These are phyloP conservation scores for Venturia pyrina DNA, from an alignment of 2,329 filamentous ascomycete genomes.

Conservation along the genomic window DNA sequence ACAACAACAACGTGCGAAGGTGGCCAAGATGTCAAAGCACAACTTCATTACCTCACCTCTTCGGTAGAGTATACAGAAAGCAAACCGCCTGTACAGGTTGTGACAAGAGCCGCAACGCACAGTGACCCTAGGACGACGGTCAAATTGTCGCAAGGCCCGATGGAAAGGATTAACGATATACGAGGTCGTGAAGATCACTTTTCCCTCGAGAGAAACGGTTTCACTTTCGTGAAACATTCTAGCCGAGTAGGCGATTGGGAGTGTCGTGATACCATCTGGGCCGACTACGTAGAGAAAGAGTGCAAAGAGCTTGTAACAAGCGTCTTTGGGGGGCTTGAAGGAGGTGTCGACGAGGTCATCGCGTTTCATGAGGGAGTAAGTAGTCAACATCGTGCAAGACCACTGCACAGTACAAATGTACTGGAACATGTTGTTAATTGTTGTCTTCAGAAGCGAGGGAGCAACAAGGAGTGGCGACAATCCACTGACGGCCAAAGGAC, in stretches of 20 bases:
- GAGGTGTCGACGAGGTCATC: slow-evolving; percentile 10
- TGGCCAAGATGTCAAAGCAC: slow-evolving; percentile 16
- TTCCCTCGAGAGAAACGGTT: slow-evolving; percentile 13
- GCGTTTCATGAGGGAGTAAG: slow-evolving; percentile 11
- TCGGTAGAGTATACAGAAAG: slow-evolving; percentile 18
- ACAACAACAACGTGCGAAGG: background rate
- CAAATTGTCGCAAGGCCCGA: slow-evolving; percentile 14
- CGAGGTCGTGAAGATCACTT: slow-evolving; percentile 12
- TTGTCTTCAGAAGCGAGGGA: slow-evolving; percentile 14
- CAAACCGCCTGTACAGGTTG: slow-evolving; percentile 20
- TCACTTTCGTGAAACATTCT: slow-evolving; percentile 9
- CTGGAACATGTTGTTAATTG: slow-evolving; percentile 13
- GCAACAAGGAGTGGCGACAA: slow-evolving; percentile 18
- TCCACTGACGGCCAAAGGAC: slow-evolving; percentile 17
- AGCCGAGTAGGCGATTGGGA: slow-evolving; percentile 6
- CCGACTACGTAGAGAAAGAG: slow-evolving; percentile 10
- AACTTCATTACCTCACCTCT: slow-evolving; percentile 20
- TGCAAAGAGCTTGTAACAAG: slow-evolving; percentile 4
- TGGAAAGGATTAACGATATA: slow-evolving; percentile 10
- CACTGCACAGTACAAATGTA: background rate
- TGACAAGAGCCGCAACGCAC: slow-evolving; percentile 16
- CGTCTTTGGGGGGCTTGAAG: slow-evolving; percentile 3
- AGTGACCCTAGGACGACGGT: slow-evolving; percentile 17
- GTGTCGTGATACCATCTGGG: slow-evolving; percentile 11
- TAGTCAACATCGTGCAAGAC: background rate